Evolutionary conservation across 2,329 filamentous ascomycete genomes (phyloP), one percentile per base, ranked within the genome.

Genomic region (Penicillium aurantiogriseum): DNA sequence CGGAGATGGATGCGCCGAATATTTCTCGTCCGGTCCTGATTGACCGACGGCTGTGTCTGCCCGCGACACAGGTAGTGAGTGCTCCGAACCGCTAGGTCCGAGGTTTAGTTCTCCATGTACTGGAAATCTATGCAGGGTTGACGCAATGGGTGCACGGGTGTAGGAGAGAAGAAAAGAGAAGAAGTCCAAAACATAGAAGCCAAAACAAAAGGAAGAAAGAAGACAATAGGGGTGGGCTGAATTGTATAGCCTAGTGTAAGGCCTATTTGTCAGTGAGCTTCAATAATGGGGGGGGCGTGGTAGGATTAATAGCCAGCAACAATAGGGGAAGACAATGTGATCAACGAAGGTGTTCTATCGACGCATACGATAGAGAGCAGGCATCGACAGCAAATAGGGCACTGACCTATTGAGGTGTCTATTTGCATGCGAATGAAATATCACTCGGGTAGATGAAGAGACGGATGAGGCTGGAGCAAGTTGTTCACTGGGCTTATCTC

Each of bases 91-190:
- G 51, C 59, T 58, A 58, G 58, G 57, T 59, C 54, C 61, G 47
- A 53, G 58, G 51, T 57, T 62, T 66, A 67, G 44, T 65, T 62
- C 61, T 64, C 65, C 65, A 67, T 67, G 54, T 63, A 63, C 59
- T 50, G 64, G 58, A 62, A 63, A 57, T 64, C 61, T 63, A 60
- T 64, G 64, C 58, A 64, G 62, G 57, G 57, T 52, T 58, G 43
- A 57, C 51, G 54, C 53, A 59, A 61, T 61, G 36, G 58, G 46
- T 57, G 56, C 38, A 53, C 46, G 36, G 54, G 48, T 27, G 46
- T 62, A 54, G 47, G 58, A 50, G 54, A 55, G 61, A 62, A 51
- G 61, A 59, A 50, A 25, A 38, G 9, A 36, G 33, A 39, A 19
- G 19, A 46, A 43, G 31, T 42, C 29, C 45, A 62, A 60, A 58